A percentile compares a stretch with the other conserved stretches of the same genome.
phyloP scores from a whole-genome alignment of 2,329 filamentous ascomycete genomes.

The Gaeumannomyces tritici region DNA sequence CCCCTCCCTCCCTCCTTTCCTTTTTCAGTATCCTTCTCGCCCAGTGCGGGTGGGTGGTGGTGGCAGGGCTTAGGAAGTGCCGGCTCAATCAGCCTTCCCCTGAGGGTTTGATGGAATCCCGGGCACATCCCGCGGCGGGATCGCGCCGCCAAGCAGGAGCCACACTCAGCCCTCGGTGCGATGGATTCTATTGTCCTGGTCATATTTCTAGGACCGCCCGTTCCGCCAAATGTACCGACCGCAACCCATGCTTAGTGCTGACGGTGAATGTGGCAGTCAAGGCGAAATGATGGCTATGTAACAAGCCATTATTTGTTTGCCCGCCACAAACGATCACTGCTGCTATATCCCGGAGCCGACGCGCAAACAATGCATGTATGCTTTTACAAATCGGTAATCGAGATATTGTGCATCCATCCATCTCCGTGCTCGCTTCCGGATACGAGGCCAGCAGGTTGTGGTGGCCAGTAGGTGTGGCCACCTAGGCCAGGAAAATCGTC shows the following conservation, averaged over 20 bases:
- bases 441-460: too few relatives aligned
- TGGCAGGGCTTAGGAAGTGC: not conserved
- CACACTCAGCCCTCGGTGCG: not conserved
- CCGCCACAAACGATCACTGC: not conserved
- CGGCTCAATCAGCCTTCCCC: not conserved
- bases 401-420: not conserved
- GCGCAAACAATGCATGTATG: not conserved
- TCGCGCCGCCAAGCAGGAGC: not conserved
- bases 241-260: too few relatives aligned
- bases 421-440: not conserved
- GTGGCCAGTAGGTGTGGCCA: too few relatives aligned
- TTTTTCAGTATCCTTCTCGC: not conserved
- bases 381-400: not conserved
- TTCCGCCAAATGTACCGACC: not conserved
- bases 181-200: not conserved
- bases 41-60: too few relatives aligned
- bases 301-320: too few relatives aligned
- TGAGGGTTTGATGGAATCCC: not conserved
- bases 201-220: too few relatives aligned
- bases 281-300: not conserved
- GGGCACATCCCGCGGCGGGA: not conserved
- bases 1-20: not conserved
- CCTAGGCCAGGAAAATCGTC: not conserved
- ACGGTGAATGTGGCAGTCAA: not conserved
- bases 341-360: too few relatives aligned